phyloP scores from a whole-genome alignment of 2,329 filamentous ascomycete species.

The Aspergillus novoparasiticus region DNA sequence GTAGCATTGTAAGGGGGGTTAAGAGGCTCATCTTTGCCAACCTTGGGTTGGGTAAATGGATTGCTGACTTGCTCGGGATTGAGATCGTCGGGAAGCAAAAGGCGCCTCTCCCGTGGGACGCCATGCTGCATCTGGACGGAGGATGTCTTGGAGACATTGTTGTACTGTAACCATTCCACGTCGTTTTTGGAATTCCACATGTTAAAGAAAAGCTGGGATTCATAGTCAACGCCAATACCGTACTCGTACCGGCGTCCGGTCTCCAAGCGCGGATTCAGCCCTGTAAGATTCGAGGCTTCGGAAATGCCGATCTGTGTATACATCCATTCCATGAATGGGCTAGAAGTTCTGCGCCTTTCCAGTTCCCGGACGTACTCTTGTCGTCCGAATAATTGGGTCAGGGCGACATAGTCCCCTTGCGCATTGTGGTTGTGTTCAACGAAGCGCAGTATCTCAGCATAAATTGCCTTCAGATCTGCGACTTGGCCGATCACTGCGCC shows the following conservation, averaged over 20 bases:
- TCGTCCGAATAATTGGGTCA: conserved; percentile 55
- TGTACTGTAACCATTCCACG: conserved; percentile 45
- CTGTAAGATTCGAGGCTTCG: conserved; percentile 39
- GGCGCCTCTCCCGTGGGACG: conserved; percentile 40
- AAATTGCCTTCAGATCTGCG: conserved; percentile 51
- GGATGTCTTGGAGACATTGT: conserved; percentile 40
- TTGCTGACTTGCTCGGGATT: conserved; percentile 28
- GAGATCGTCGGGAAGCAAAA: conserved; percentile 43
- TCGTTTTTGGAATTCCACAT: conserved; percentile 43
- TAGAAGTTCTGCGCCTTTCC: conserved; percentile 38
- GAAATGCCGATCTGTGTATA: conserved; percentile 41
- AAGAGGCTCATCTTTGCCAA: conserved; percentile 28
- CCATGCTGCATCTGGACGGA: conserved; percentile 37
- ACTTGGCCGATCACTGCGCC: conserved; percentile 55
- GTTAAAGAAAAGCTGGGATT: conserved; percentile 53
- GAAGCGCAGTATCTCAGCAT: conserved; percentile 46
- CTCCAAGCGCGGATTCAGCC: conserved; percentile 36
- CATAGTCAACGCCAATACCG: conserved; percentile 56
- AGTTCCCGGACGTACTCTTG: conserved; percentile 56
- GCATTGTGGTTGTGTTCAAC: conserved; percentile 35
- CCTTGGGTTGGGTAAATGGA: conserved; percentile 38
- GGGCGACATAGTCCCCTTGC: conserved; percentile 48
- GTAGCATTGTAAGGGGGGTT: conserved; percentile 38
- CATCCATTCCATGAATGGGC: conserved; percentile 41
- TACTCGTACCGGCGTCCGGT: conserved; percentile 50